Percentiles rank a stretch among this genome's conserved stretches.
phyloP scores from a whole-genome alignment of 805 yeast genomes.

The Hanseniaspora taiwanica region DNA sequence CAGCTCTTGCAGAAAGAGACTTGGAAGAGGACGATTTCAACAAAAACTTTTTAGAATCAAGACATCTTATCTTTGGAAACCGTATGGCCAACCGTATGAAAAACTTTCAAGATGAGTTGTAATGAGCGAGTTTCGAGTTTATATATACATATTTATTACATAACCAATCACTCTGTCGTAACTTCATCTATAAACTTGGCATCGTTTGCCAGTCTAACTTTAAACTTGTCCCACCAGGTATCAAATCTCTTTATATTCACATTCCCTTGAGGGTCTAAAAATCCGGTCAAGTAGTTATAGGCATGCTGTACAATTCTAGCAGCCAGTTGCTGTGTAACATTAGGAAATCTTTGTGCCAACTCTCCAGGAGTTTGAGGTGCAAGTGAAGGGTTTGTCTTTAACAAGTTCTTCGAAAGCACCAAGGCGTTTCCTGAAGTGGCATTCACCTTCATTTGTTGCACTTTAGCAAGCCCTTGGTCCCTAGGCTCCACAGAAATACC shows the following conservation, averaged over 20 bases:
- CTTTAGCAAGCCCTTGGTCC: slow-evolving; percentile 45
- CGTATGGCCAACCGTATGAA: slow-evolving; percentile 52
- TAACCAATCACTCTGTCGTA: slow-evolving; percentile 9
- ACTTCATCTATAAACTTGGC: slow-evolving; percentile 63
- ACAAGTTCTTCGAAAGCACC: slow-evolving; percentile 18
- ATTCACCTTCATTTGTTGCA: slow-evolving; percentile 31
- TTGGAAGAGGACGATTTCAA: slow-evolving; percentile 25
- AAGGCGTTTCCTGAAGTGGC: slow-evolving; percentile 7
- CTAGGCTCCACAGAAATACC: slow-evolving; percentile 90
- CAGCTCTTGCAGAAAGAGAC: slow-evolving; percentile 18
- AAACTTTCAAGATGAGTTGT: slow-evolving; percentile 39
- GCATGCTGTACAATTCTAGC: slow-evolving; percentile 86
- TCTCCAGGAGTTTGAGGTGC: slow-evolving; percentile 16
- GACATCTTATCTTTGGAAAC: slow-evolving; percentile 70
- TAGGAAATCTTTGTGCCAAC: slow-evolving; percentile 25
- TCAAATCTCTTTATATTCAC: slow-evolving; percentile 83
- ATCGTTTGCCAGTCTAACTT: slow-evolving; percentile 57
- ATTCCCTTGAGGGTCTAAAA: slow-evolving; percentile 63
- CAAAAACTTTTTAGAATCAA: slow-evolving; percentile 28
- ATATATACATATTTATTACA: background rate
- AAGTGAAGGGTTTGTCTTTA: slow-evolving; percentile 9
- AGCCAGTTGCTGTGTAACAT: slow-evolving; percentile 50
- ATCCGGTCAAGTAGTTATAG: slow-evolving; percentile 81
- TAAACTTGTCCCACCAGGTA: slow-evolving; percentile 92
- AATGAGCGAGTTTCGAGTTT: no score